phyloP scores from a whole-genome alignment of 805 yeast species.

The Clavispora phyllophila region DNA sequence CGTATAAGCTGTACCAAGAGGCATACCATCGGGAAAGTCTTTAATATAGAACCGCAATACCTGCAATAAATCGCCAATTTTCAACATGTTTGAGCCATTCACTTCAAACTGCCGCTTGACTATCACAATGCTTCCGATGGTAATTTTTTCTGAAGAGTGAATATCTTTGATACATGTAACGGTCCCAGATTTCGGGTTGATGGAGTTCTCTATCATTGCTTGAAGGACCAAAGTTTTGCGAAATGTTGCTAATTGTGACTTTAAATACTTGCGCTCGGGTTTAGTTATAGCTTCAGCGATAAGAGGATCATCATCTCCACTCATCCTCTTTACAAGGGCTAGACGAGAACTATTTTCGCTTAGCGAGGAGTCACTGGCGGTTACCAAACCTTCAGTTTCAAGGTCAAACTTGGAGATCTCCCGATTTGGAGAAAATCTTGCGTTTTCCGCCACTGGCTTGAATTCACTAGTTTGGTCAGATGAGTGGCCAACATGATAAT shows the following conservation, averaged over 20 bases:
- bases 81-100: conserved; percentile 14
- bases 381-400: conserved; percentile 9
- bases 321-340: background rate
- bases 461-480: background rate
- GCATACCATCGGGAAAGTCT: background rate
- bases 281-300: background rate
- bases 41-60: conserved; percentile 21
- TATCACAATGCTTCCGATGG: conserved; percentile 28
- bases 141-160: conserved; percentile 1
- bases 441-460: too few species aligned
- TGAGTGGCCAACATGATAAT: background rate
- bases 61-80: conserved; percentile 28
- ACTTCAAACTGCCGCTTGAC: conserved; percentile 24
- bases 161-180: background rate
- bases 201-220: conserved; percentile 15
- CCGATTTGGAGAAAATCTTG: too few species aligned
- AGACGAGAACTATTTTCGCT: background rate
- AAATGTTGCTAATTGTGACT: conserved; percentile 20
- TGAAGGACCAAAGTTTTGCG: conserved; percentile 25
- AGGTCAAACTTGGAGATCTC: conserved; percentile 8
- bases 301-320: background rate
- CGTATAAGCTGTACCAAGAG: background rate
- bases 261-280: conserved; percentile 3
- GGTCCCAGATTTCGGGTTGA: background rate
- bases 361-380: background rate